A percentile compares a stretch with the other conserved stretches of the same genome.
Evolutionary conservation across 148 eudicot genomes (phyloP).

Genomic region (Vaccinium myrtillus): DNA sequence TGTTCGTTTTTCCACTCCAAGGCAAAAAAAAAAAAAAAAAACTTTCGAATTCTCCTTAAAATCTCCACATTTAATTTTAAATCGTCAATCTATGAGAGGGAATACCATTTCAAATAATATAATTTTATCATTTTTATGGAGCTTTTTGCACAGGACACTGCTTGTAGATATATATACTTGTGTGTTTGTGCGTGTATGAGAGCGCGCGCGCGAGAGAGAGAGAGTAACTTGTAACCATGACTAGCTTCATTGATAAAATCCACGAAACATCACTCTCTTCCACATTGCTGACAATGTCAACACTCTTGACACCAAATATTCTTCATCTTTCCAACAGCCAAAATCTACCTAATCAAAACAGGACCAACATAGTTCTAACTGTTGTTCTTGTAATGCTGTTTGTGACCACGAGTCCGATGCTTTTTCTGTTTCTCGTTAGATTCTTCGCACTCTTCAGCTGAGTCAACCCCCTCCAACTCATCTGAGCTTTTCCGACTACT

Average conservation of each 20-base stretch:
- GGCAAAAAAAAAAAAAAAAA: too few relatives aligned
- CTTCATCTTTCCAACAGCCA: neutral
- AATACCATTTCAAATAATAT: too few relatives aligned
- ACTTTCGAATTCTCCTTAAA: too few relatives aligned
- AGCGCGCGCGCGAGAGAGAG: too few relatives aligned
- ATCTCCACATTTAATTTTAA: too few relatives aligned
- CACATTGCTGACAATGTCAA: neutral
- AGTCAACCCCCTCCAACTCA: neutral
- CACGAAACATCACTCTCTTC: neutral
- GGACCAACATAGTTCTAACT: neutral
- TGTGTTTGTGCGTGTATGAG: too few relatives aligned
- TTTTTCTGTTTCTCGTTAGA: neutral
- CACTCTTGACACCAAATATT: neutral
- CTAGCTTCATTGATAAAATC: neutral
- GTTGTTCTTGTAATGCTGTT: neutral
- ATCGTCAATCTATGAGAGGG: too few relatives aligned
- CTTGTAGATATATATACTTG: too few relatives aligned
- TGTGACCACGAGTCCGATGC: neutral
- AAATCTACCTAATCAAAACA: neutral
- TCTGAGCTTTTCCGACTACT: conserved; percentile 4
- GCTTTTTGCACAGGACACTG: too few relatives aligned
- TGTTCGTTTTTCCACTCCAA: too few relatives aligned
- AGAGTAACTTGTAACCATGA: neutral
- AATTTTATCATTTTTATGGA: too few relatives aligned
- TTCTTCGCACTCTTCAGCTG: neutral